Evolutionary conservation across 192 early-diverging fungal genomes (phyloP).

Genomic region (Piromyces sp.): DNA sequence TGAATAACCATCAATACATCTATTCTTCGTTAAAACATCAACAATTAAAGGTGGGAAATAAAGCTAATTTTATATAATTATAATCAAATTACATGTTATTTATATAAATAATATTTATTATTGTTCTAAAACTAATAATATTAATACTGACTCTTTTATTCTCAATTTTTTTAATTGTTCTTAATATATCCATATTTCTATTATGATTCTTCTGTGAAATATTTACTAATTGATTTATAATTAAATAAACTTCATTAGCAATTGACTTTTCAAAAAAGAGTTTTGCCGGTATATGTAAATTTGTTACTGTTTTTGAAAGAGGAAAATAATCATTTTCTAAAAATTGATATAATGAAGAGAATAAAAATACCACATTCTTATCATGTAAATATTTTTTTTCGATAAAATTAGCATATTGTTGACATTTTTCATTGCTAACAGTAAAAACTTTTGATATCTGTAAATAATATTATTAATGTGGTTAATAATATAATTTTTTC

Average conservation of each 20-base stretch:
- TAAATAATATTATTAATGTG: no score
- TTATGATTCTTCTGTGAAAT: background rate
- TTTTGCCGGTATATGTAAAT: background rate
- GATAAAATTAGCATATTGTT: background rate
- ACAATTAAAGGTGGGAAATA: background rate
- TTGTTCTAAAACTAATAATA: no score
- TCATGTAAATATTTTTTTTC: background rate
- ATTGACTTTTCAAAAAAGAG: background rate
- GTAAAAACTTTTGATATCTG: background rate
- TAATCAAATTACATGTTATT: no score
- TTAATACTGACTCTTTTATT: background rate
- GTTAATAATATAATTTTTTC: no score
- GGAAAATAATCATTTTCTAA: background rate
- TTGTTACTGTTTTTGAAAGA: background rate
- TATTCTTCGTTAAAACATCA: background rate
- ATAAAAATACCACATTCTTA: background rate
- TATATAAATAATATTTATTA: no score
- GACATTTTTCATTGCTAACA: background rate
- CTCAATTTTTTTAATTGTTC: background rate
- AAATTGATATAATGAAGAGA: background rate
- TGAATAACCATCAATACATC: background rate
- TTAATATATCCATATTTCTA: background rate
- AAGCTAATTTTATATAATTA: no score
- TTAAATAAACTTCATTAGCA: background rate
- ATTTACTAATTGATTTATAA: background rate